These are phyloP conservation scores for Tulasnella sp. DNA, from an alignment of 768 basidiomycete species.

Conservation along the genomic window DNA sequence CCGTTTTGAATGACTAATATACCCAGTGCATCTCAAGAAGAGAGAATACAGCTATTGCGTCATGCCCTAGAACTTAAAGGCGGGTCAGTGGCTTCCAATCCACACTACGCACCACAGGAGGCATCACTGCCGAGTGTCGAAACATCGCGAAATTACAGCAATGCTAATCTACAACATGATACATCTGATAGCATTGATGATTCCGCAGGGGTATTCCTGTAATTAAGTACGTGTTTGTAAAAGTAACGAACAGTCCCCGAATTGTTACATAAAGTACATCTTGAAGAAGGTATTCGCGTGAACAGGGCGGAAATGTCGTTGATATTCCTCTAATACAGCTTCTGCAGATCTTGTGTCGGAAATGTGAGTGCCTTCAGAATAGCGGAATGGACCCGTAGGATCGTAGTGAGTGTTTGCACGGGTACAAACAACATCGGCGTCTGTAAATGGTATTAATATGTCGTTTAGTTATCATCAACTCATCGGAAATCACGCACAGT, in stretches of 20 bases:
- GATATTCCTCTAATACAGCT: too few relatives aligned
- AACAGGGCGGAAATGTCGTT: conserved; percentile 1
- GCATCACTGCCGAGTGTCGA: background rate
- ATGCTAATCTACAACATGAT: background rate
- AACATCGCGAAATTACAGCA: background rate
- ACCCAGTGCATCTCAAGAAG: conserved; percentile 61
- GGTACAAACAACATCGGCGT: conserved; percentile 18
- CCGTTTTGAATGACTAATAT: conserved; percentile 10
- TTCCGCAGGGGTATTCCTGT: too few relatives aligned
- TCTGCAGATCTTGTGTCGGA: too few relatives aligned
- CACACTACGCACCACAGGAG: conserved; percentile 34
- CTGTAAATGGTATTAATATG: too few relatives aligned
- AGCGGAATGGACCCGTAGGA: conserved; percentile 11
- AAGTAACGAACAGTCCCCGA: too few relatives aligned
- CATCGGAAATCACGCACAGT: background rate
- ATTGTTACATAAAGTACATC: conserved; percentile 9
- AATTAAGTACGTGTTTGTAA: too few relatives aligned
- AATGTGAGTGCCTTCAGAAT: too few relatives aligned
- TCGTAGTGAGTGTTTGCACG: conserved; percentile 17
- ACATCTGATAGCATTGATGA: too few relatives aligned
- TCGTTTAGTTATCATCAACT: too few relatives aligned
- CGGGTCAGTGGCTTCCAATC: conserved; percentile 33
- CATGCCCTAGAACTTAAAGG: conserved; percentile 47
- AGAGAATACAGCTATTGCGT: conserved; percentile 55
- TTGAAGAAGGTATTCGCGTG: conserved; percentile 10